Percentiles rank a stretch among this genome's conserved stretches.
phyloP scores from a whole-genome alignment of 306 rosid genomes.

The Hippophae tibetana region DNA sequence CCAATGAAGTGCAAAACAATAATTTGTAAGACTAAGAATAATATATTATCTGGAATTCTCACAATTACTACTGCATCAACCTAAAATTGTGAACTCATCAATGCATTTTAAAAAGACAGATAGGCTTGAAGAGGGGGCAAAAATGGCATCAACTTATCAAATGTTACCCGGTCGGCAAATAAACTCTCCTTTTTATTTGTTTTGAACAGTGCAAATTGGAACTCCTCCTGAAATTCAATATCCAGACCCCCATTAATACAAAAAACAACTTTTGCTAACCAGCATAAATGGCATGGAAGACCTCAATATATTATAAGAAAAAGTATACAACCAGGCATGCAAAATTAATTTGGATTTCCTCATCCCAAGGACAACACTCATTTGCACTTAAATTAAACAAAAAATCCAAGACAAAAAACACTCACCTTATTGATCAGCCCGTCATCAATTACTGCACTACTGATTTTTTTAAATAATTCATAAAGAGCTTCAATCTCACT shows the following conservation, averaged over 20 bases:
- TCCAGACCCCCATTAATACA: not conserved
- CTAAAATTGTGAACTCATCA: too few species aligned
- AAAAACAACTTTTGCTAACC: not conserved
- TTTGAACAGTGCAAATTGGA: slow-evolving; percentile 72
- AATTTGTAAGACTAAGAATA: not conserved
- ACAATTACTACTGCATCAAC: too few species aligned
- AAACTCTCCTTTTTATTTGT: slow-evolving; percentile 65
- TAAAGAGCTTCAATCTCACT: slow-evolving; percentile 83
- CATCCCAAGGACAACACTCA: not conserved
- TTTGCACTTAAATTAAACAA: not conserved
- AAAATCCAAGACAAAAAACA: slow-evolving; percentile 1
- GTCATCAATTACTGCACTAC: slow-evolving; percentile 58
- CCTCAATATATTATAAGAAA: not conserved
- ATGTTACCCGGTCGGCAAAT: slow-evolving; percentile 73
- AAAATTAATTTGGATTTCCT: not conserved
- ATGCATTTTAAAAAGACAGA: not conserved
- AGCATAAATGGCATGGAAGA: too few species aligned
- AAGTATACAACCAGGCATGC: not conserved
- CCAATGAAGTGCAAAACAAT: not conserved
- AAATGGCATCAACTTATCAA: slow-evolving; percentile 3
- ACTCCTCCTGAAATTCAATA: slow-evolving; percentile 49
- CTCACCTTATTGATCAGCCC: slow-evolving; percentile 71
- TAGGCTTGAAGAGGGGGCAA: not conserved
- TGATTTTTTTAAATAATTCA: slow-evolving; percentile 73
- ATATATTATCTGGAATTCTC: not conserved